Base-by-base conservation (phyloP, 306 rosid species). In the Pterocarpus macrocarpus region DNA sequence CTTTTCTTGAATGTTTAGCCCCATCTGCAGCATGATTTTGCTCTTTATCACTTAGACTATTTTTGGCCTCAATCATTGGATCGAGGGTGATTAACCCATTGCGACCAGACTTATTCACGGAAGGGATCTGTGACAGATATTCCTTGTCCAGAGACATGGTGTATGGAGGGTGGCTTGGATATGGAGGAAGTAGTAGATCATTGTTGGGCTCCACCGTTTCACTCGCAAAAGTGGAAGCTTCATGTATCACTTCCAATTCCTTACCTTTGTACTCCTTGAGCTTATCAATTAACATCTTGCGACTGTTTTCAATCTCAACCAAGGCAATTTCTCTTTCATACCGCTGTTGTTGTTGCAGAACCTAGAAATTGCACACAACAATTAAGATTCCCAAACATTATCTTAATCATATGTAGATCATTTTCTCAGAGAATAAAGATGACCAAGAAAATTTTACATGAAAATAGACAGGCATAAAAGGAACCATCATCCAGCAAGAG, bases 151-250 rank as follows among this genome's bases (percentile, higher is more conserved):
- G 81, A 67, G 76, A 47, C 59, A 88, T 68, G 16, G 94, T 49
- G 75, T 78, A 83, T 1, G 95, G 92, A 78, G 91, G 91, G 57
- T 86, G 94, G 72, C 70, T 89, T 17, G 92, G 93, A 86, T 95
- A 95, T 13, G 97, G 97, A 79, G 99, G 99, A 75, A 95, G 99
- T 58, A 90, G 85, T 45, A 93, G 89, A 86, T 93, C 96, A 69
- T 87, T 89, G 87, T 73, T 90, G 66, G 85, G 90, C 76, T 91
- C 93, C 56, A 95, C 97, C 10, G 96, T 91, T 85, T 93, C 99
- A 50, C 92, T 89, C 15, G 91, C 99, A 87, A 95, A 95, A 73
- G 91, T 88, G 83, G 99, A 91, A 57, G 96, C 97, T 87, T 93
- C 97, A 0, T 80, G 86, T 82, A 95, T 91, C 61, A 93, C 99